Conservation (phyloP, 108 stramenopile genomes). For the Skeletonema tropicum region DNA sequence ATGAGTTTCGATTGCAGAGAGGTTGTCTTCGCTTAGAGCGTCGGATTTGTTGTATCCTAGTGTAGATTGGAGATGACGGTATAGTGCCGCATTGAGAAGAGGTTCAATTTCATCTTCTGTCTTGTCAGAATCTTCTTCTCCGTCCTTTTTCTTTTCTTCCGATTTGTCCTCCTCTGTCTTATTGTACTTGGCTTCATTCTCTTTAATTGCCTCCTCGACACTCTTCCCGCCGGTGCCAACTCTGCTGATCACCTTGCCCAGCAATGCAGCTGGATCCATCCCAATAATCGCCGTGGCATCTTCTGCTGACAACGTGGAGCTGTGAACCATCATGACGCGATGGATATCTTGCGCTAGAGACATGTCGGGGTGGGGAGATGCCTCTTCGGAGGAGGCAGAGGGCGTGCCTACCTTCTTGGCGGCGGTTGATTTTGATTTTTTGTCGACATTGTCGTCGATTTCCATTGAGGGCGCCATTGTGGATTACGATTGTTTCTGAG, state of each 20-base stretch:
- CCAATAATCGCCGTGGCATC: slow-evolving; percentile 37
- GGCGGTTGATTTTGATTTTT: slow-evolving; percentile 13
- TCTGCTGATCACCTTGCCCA: slow-evolving; percentile 48
- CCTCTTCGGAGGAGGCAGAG: slow-evolving; percentile 71
- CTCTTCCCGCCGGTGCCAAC: slow-evolving; percentile 51
- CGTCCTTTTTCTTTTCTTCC: background rate
- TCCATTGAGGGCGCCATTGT: slow-evolving; percentile 48
- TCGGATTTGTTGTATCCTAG: slow-evolving; percentile 21
- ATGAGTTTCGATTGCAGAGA: slow-evolving; percentile 51
- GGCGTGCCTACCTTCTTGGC: slow-evolving; percentile 36
- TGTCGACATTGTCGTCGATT: slow-evolving; percentile 30
- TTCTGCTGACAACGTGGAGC: slow-evolving; percentile 26
- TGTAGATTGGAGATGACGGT: slow-evolving; percentile 48
- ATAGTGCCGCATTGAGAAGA: slow-evolving; percentile 76
- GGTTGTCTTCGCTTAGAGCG: slow-evolving; percentile 43
- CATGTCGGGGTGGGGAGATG: slow-evolving; percentile 82
- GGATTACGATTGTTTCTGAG: background rate
- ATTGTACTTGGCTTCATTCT: slow-evolving; percentile 11
- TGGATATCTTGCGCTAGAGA: slow-evolving; percentile 74
- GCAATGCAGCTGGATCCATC: slow-evolving; percentile 34
- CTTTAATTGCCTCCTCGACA: slow-evolving; percentile 29
- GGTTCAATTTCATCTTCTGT: slow-evolving; percentile 14
- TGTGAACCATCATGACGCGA: slow-evolving; percentile 51
- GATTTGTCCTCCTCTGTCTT: background rate
- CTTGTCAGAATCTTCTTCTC: background rate